These are phyloP conservation scores for Penicillium nordicum DNA, from an alignment of 2,329 filamentous ascomycete genomes.

Conservation along the genomic window DNA sequence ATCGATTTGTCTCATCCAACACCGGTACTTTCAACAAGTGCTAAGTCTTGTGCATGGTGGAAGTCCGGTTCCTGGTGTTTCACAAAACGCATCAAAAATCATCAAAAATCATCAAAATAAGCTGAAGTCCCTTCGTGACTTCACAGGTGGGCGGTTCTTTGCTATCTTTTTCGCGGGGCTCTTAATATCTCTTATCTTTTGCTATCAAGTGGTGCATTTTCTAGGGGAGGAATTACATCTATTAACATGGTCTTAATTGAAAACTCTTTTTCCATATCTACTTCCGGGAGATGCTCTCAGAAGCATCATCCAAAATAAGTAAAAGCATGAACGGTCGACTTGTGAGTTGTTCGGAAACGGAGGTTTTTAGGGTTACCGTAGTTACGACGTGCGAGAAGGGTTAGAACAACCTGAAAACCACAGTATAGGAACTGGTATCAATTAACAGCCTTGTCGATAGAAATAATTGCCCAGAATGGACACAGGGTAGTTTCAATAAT, in stretches of 20 bases:
- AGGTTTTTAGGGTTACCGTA: not conserved
- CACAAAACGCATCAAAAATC: not conserved
- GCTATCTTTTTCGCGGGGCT: not conserved
- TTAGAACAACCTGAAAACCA: not conserved
- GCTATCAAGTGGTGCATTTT: not conserved
- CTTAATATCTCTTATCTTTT: not conserved
- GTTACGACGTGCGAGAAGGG: not conserved
- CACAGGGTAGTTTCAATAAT: conserved; percentile 15
- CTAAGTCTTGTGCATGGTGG: not conserved
- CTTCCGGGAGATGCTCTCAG: not conserved
- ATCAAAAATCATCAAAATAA: not conserved
- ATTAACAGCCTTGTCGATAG: conserved; percentile 12
- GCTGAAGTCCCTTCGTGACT: too few species aligned
- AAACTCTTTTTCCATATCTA: not conserved
- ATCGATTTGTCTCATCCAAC: not conserved
- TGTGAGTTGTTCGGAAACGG: not conserved
- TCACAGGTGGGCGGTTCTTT: not conserved
- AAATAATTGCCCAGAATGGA: not conserved
- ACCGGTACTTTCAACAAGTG: not conserved
- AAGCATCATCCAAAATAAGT: not conserved
- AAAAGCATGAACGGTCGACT: not conserved
- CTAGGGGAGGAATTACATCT: not conserved
- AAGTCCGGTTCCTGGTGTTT: not conserved
- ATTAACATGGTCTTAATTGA: not conserved
- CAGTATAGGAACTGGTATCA: conserved; percentile 15